phyloP scores from a whole-genome alignment of 2,329 filamentous ascomycete species.

The Verticillium longisporum region DNA sequence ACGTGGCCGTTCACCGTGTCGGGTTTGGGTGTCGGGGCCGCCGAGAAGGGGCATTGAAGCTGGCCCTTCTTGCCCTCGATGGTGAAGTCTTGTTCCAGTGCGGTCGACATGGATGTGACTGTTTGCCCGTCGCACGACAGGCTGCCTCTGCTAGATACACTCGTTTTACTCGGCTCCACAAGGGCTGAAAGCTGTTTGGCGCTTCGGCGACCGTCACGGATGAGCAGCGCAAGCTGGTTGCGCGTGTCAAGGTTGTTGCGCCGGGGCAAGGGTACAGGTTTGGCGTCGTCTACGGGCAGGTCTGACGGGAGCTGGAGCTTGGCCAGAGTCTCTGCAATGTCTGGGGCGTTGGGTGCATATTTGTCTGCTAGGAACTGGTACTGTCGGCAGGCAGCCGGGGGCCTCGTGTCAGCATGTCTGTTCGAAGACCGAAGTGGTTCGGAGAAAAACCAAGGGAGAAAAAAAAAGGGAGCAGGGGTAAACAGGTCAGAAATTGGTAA shows the following conservation, averaged over 20 bases:
- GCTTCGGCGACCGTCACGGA: conserved; percentile 56
- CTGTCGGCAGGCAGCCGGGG: conserved; percentile 25
- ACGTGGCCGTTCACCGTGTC: conserved; percentile 5
- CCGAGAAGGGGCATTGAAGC: conserved; percentile 73
- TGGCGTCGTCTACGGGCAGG: conserved; percentile 18
- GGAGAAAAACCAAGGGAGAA: background rate
- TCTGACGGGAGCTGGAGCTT: conserved; percentile 60
- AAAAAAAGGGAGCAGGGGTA: conserved; percentile 8
- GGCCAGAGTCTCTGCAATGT: conserved; percentile 59
- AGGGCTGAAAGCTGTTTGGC: conserved; percentile 45
- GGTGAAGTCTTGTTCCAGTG: conserved; percentile 85
- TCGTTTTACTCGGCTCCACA: conserved; percentile 44
- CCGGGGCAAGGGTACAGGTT: conserved; percentile 46
- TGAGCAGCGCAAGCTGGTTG: conserved; percentile 56
- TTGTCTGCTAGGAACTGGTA: conserved; percentile 61
- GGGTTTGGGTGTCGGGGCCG: conserved; percentile 25
- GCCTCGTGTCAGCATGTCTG: conserved; percentile 10
- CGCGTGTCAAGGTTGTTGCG: conserved; percentile 38
- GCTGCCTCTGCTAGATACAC: conserved; percentile 40
- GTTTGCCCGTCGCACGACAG: conserved; percentile 35
- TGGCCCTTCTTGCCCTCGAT: conserved; percentile 74
- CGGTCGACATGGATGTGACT: conserved; percentile 53
- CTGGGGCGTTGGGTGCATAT: conserved; percentile 57
- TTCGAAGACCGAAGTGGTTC: background rate
- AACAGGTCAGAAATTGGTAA: conserved; percentile 33